A percentile compares a stretch with the other conserved stretches of the same genome.
Evolutionary conservation across 306 rosid species (phyloP).

Genomic region (Trifolium dubium): DNA sequence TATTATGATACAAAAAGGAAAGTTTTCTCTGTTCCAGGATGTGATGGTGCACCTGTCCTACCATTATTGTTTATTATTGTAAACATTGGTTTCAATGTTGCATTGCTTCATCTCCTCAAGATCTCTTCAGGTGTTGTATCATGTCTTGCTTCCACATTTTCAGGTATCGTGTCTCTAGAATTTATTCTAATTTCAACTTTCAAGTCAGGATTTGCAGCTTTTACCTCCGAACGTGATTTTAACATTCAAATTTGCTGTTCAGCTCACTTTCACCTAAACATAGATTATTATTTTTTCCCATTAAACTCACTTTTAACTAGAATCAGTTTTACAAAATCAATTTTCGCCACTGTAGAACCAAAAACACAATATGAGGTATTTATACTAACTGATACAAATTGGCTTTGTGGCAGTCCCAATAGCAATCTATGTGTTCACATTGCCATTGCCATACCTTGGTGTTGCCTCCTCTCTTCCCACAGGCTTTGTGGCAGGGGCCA

Average conservation of each 20-base stretch:
- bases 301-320: neutral
- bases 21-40: conserved; percentile 48
- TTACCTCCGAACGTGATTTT: neutral
- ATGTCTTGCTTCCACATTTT: conserved; percentile 85
- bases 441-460: conserved; percentile 87
- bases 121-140: conserved; percentile 93
- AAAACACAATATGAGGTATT: neutral
- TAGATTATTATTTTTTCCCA: neutral
- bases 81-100: conserved; percentile 67
- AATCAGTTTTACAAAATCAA: neutral
- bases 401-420: conserved; percentile 74
- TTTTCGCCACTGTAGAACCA: neutral
- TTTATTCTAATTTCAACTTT: too few relatives aligned
- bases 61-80: conserved; percentile 53
- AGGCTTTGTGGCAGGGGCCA: conserved; percentile 79
- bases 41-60: conserved; percentile 60
- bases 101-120: conserved; percentile 86
- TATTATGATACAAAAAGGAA: neutral
- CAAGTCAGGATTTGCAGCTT: neutral
- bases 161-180: conserved; percentile 53
- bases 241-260: neutral
- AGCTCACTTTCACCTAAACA: neutral
- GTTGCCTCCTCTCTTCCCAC: conserved; percentile 77
- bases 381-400: conserved; percentile 37
- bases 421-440: conserved; percentile 71